These are phyloP conservation scores for Tylopilus sp. DNA, from an alignment of 768 basidiomycete genomes.

Conservation along the genomic window DNA sequence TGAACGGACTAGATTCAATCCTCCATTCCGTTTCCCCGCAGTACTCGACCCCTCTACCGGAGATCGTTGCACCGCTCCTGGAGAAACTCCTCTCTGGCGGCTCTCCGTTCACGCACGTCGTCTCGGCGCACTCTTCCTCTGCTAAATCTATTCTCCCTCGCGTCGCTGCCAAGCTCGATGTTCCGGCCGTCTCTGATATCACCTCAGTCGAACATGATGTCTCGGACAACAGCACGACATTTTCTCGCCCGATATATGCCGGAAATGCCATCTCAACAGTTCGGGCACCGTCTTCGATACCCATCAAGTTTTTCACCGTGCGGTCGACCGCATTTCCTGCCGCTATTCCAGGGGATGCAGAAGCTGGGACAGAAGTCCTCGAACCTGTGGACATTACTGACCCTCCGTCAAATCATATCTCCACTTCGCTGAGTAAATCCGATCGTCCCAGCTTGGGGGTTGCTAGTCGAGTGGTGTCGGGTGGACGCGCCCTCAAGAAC, in stretches of 20 bases:
- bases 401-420: conserved; percentile 54
- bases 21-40: conserved; percentile 68
- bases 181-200: conserved; percentile 89
- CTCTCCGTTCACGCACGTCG: conserved; percentile 81
- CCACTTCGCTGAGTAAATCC: conserved; percentile 79
- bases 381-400: conserved; percentile 62
- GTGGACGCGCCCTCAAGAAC: conserved; percentile 92
- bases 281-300: conserved; percentile 69
- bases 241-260: conserved; percentile 94
- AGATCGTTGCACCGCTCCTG: conserved; percentile 78
- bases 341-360: conserved; percentile 43
- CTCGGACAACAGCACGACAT: conserved; percentile 72
- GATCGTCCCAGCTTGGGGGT: conserved; percentile 90
- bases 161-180: conserved; percentile 84
- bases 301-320: conserved; percentile 92
- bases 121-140: conserved; percentile 87
- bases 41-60: conserved; percentile 69
- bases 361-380: conserved; percentile 58
- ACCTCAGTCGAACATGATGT: conserved; percentile 74
- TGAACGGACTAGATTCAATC: conserved; percentile 63
- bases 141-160: conserved; percentile 94
- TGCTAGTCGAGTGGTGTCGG: conserved; percentile 87
- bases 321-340: conserved; percentile 88
- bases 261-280: conserved; percentile 97
- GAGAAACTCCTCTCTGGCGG: conserved; percentile 65